Conservation (phyloP, 2,329 filamentous ascomycete genomes). For the Aspergillus cejpii region DNA sequence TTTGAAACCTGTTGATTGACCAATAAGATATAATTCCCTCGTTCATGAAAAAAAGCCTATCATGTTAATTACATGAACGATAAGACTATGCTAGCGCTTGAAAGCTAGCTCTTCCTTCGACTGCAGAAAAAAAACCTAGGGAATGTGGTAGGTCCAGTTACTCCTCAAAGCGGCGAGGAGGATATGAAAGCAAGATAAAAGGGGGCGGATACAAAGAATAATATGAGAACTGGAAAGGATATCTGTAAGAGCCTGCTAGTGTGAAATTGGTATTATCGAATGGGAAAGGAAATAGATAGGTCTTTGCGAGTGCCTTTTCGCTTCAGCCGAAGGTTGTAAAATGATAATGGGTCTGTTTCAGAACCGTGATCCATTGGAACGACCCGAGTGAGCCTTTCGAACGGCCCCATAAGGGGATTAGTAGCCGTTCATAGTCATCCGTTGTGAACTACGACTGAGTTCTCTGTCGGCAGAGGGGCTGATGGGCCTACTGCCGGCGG, state of each 20-base stretch:
- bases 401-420: conserved; percentile 43
- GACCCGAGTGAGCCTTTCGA: conserved; percentile 13
- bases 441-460: conserved; percentile 91
- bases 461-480: conserved; percentile 91
- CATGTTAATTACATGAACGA: conserved; percentile 34
- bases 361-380: conserved; percentile 17
- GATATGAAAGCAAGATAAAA: conserved; percentile 18
- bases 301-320: conserved; percentile 15
- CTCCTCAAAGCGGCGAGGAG: conserved; percentile 14
- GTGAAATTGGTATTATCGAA: conserved; percentile 26
- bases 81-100: conserved; percentile 22
- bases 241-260: conserved; percentile 35
- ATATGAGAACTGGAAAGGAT: conserved; percentile 32
- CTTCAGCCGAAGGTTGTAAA: conserved; percentile 12
- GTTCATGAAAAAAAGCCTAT: conserved; percentile 28
- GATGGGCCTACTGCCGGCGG: conserved; percentile 76
- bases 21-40: conserved; percentile 19
- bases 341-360: conserved; percentile 7
- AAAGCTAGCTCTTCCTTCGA: conserved; percentile 25
- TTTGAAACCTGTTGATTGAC: conserved; percentile 3
- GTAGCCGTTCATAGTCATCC: conserved; percentile 99
- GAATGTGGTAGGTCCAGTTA: conserved; percentile 22
- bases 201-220: conserved; percentile 19
- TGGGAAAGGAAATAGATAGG: conserved; percentile 8
- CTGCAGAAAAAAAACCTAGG: conserved; percentile 24